Evolutionary conservation across 2,329 filamentous ascomycete genomes (phyloP).

Genomic region (Capronia americana): DNA sequence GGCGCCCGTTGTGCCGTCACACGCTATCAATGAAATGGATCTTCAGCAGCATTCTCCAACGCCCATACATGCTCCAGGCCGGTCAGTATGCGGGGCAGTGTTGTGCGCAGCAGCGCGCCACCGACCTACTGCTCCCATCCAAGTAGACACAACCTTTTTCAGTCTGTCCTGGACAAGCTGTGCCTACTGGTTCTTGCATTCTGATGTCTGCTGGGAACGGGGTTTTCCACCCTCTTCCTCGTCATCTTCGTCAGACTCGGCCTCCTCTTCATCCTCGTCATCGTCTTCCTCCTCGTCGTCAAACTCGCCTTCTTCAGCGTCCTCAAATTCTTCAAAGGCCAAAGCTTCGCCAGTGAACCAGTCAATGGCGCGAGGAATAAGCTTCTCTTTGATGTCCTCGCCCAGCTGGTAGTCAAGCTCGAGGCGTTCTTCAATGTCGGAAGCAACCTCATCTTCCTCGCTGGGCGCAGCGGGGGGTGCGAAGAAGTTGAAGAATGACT

Average conservation of each 20-base stretch:
- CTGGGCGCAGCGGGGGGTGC: conserved; percentile 86
- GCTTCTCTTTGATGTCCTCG: conserved; percentile 99
- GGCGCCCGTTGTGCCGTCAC: conserved; percentile 7
- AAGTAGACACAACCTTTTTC: not conserved
- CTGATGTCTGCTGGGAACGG: conserved; percentile 84
- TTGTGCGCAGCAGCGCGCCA: conserved; percentile 7
- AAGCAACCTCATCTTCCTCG: conserved; percentile 74
- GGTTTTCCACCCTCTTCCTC: conserved; percentile 55
- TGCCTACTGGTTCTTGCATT: conserved; percentile 71
- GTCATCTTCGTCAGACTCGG: conserved; percentile 71
- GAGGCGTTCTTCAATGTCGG: conserved; percentile 94
- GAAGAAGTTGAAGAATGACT: conserved; percentile 99
- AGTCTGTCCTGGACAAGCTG: conserved; percentile 3
- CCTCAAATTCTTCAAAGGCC: conserved; percentile 91
- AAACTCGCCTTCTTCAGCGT: conserved; percentile 81
- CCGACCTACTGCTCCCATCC: conserved; percentile 4
- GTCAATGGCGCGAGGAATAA: conserved; percentile 97
- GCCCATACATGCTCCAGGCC: conserved; percentile 31
- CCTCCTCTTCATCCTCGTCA: conserved; percentile 85
- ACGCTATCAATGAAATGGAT: conserved; percentile 10
- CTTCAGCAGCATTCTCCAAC: conserved; percentile 21
- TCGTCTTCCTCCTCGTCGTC: conserved; percentile 93
- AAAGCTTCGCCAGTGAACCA: conserved; percentile 99
- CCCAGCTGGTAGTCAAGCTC: conserved; percentile 98
- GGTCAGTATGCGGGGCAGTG: conserved; percentile 17